Evolutionary conservation across 2,329 filamentous ascomycete species (phyloP), one percentile per base, ranked within the genome.

Genomic region (Pezicula rhizophila): DNA sequence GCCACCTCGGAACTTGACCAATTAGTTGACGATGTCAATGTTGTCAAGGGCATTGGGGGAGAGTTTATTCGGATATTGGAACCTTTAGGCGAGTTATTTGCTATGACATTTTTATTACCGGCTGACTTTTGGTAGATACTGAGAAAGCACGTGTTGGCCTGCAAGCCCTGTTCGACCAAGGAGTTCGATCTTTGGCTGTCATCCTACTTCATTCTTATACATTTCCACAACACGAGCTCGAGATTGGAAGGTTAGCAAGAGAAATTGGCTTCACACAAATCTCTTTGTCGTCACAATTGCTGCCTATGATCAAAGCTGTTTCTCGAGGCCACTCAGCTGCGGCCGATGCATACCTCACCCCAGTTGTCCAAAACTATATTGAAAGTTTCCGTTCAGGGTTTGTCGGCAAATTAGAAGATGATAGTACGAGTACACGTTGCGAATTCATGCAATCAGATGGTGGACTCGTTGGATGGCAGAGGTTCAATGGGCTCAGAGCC

Each of bases 221-320:
- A 3, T 87, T 78, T 58, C 82, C 80, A 8, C 73, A 78, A 20
- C 83, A 87, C 53, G 83, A 87, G 60, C 73, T 75, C 1, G 57
- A 80, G 17, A 72, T 86, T 12, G 80, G 81, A 15, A 73, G 72
- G 54, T 68, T 86, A 17, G 83, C 83, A 1, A 71, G 68, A 46
- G 75, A 83, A 18, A 79, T 85, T 53, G 83, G 83, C 1, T 87
- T 87, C 58, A 70, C 77, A 39, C 81, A 85, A 61, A 76, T 87
- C 49, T 82, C 78, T 54, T 65, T 86, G 28, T 84, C 79, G 45
- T 80, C 83, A 52, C 74, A 82, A 59, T 70, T 85, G 33, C 80
- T 84, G 77, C 82, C 82, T 4, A 85, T 86, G 82, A 85, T 86
- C 65, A 85, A 87, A 64, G 68, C 85, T 18, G 78, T 86, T 0